Conservation (phyloP, 768 basidiomycete genomes). For the Lactifluus rugatus region DNA sequence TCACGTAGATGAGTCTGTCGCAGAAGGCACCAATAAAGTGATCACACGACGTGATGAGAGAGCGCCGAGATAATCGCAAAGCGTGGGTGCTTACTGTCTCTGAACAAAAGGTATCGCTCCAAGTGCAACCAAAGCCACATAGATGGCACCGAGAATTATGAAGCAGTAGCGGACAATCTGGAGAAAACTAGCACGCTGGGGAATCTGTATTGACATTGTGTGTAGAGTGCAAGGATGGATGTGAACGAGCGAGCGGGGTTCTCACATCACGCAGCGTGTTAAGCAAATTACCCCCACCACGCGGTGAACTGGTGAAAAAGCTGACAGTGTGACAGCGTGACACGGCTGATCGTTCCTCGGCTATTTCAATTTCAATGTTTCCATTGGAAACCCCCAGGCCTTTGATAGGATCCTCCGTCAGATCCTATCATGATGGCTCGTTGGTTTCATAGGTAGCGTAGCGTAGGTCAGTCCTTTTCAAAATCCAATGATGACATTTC, state of each 20-base stretch:
- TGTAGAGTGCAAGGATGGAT: background rate
- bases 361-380: background rate
- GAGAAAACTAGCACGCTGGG: constrained; percentile 13
- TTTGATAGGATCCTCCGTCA: no score
- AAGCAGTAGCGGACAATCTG: constrained; percentile 25
- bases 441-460: no score
- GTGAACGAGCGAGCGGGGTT: background rate
- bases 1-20: constrained; percentile 52
- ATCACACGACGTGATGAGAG: constrained; percentile 23
- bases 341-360: background rate
- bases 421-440: no score
- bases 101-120: constrained; percentile 56
- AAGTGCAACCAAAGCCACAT: constrained; percentile 39
- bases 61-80: background rate
- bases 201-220: background rate
- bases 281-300: no score
- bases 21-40: background rate
- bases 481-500: no score
- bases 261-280: no score
- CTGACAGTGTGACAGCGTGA: background rate
- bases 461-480: no score
- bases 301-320: no score
- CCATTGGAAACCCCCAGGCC: no score
- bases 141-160: constrained; percentile 40
- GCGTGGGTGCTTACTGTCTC: constrained; percentile 52